phyloP scores from a whole-genome alignment of 2,329 filamentous ascomycete genomes.

The Conoideocrella luteorostrata region DNA sequence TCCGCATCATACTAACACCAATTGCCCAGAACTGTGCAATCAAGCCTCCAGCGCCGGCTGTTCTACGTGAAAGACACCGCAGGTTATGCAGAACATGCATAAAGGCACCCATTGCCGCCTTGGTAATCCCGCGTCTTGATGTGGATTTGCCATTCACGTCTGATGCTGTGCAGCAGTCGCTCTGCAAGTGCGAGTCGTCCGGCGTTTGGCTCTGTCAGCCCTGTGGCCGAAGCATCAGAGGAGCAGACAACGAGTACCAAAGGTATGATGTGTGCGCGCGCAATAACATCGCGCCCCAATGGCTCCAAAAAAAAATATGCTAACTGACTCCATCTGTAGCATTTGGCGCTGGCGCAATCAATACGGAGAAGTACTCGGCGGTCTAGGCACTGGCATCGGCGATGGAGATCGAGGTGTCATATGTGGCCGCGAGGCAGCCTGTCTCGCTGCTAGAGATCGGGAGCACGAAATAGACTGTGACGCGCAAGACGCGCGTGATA shows the following conservation, averaged over 20 bases:
- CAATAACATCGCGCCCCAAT: too few relatives aligned
- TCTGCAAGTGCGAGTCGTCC: slow-evolving; percentile 47
- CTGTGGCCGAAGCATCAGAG: slow-evolving; percentile 67
- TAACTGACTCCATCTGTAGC: too few relatives aligned
- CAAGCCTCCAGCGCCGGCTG: slow-evolving; percentile 65
- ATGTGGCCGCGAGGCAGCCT: slow-evolving; percentile 72
- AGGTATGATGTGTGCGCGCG: slow-evolving; percentile 40
- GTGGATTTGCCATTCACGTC: slow-evolving; percentile 42
- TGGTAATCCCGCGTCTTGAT: slow-evolving; percentile 39
- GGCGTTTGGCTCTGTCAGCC: slow-evolving; percentile 80
- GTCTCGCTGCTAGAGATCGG: slow-evolving; percentile 68
- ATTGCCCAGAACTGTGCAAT: slow-evolving; percentile 72
- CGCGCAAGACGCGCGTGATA: slow-evolving; percentile 61
- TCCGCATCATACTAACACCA: slow-evolving; percentile 7
- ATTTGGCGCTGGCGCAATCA: slow-evolving; percentile 88
- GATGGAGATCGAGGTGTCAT: slow-evolving; percentile 84
- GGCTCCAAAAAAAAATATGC: too few relatives aligned
- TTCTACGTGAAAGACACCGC: slow-evolving; percentile 69
- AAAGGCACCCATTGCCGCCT: slow-evolving; percentile 58
- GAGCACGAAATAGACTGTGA: slow-evolving; percentile 84
- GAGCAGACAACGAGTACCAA: slow-evolving; percentile 52
- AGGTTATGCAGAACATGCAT: slow-evolving; percentile 73
- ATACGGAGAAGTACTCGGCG: slow-evolving; percentile 74
- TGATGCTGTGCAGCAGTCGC: slow-evolving; percentile 48
- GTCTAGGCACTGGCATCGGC: slow-evolving; percentile 78